phyloP scores from a whole-genome alignment of 768 basidiomycete species.

The Rhodosporidiobolus sp. region DNA sequence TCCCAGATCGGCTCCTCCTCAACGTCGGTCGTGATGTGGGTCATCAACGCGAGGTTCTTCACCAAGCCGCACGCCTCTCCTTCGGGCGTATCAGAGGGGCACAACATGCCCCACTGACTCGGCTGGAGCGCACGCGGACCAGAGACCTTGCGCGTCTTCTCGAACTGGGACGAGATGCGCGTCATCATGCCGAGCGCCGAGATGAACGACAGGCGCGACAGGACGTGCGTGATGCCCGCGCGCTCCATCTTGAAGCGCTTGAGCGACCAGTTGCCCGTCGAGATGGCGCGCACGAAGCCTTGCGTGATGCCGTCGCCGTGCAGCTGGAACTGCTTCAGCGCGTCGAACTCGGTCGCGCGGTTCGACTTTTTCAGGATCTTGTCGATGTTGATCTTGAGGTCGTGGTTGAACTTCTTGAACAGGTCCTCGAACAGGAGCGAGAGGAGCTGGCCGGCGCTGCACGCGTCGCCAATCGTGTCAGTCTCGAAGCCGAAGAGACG shows the following conservation, averaged over 20 bases:
- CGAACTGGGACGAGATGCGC: slow-evolving; percentile 95
- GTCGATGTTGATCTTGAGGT: slow-evolving; percentile 90
- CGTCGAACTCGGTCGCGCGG: slow-evolving; percentile 89
- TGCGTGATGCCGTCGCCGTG: slow-evolving; percentile 94
- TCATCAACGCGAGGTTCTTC: slow-evolving; percentile 98
- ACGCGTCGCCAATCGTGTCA: background rate
- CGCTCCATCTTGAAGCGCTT: slow-evolving; percentile 99
- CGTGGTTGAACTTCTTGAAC: slow-evolving; percentile 97
- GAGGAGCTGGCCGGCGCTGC: slow-evolving; percentile 88
- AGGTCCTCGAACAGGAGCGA: slow-evolving; percentile 95
- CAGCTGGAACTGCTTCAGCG: slow-evolving; percentile 82
- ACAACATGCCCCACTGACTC: slow-evolving; percentile 98
- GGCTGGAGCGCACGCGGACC: slow-evolving; percentile 95
- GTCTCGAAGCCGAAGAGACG: background rate
- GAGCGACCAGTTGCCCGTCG: slow-evolving; percentile 97
- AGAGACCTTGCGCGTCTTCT: slow-evolving; percentile 97
- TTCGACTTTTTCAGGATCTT: slow-evolving; percentile 96
- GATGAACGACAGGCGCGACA: slow-evolving; percentile 91
- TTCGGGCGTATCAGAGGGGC: slow-evolving; percentile 97
- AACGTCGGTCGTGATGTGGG: slow-evolving; percentile 98
- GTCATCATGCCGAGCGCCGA: slow-evolving; percentile 99
- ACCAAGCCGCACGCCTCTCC: slow-evolving; percentile 98
- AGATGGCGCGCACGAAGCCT: slow-evolving; percentile 94
- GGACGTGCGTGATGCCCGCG: slow-evolving; percentile 95
- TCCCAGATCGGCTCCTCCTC: slow-evolving; percentile 90